Evolutionary conservation across 164 flowering plant genomes (phyloP), one percentile per base, ranked within the genome.

Genomic region (Vitis riparia): DNA sequence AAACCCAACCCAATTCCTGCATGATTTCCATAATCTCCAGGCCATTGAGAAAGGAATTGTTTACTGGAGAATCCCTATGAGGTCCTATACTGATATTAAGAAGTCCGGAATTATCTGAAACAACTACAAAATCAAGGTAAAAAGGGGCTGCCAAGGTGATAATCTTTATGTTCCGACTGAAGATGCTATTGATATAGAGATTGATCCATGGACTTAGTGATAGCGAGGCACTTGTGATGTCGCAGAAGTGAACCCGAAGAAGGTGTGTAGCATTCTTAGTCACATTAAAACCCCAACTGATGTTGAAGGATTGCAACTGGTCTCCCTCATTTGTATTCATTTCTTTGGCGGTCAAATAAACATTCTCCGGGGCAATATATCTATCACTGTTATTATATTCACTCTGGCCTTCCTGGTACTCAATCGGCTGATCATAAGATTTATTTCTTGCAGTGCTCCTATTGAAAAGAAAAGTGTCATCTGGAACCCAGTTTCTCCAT

Each of bases 211-310:
- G 4, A 10, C 9, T 27, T 17, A 27, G 3, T 11, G 9, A 3
- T 6, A 3, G 8, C 9, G 50, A 1, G 3, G 3, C 0, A 11
- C 65, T 32, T 0, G 57, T n/a, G 11, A 71, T 50, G 48, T 71
- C 69, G 13, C 75, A 71, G 59, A 71, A 65, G 50, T 71, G 75
- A 5, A 48, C 48, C 19, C 75, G 63, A 11, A 71, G 65, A 16
- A 71, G 60, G 27, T 63, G 62, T 27, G 14, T 37, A 47, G 55
- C 63, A 11, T 48, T 47, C 48, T 16, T 44, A 1, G 23, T 53
- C 52, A 32, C 63, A 12, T 10, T 16, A 23, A 59, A 66, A 59
- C 44, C 7, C 75, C 68, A 58, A 5, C 64, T 57, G 7, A 55
- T 29, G 16, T 51, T 30, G 29, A 15, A n/a, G 3, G 2, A 37